Conservation (phyloP, 164 flowering plant genomes). For the Brasenia schreberi region DNA sequence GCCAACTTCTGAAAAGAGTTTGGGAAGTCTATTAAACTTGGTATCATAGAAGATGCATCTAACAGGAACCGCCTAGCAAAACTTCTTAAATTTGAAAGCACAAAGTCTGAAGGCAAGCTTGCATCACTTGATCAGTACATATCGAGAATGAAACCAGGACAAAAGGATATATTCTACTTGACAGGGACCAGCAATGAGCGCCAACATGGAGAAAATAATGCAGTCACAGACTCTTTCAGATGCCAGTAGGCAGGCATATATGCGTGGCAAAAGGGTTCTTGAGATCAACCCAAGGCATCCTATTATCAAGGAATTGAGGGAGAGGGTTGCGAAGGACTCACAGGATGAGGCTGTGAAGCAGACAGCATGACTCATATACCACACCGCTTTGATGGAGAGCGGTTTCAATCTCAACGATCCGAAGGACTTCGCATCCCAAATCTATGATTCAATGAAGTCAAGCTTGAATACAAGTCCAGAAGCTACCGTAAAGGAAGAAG, state of each 20-base stretch:
- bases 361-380: no score
- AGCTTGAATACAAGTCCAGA: slow-evolving; percentile 56
- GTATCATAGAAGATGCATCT: slow-evolving; percentile 90
- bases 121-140: slow-evolving; percentile 89
- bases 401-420: slow-evolving; percentile 36
- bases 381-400: slow-evolving; percentile 84
- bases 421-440: slow-evolving; percentile 29
- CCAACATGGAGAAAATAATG: slow-evolving; percentile 6
- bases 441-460: slow-evolving; percentile 60
- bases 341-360: slow-evolving; percentile 35
- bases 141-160: slow-evolving; percentile 87
- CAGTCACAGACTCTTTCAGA: no score
- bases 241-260: no score
- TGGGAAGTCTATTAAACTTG: slow-evolving; percentile 41
- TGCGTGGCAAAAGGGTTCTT: no score
- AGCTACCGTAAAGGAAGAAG: no score
- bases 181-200: slow-evolving; percentile 97
- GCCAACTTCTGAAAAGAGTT: slow-evolving; percentile 72
- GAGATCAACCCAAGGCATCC: no score
- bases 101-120: slow-evolving; percentile 82
- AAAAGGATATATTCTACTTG: slow-evolving; percentile 91
- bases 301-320: slow-evolving; percentile 84
- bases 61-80: slow-evolving; percentile 94
- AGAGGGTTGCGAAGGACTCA: slow-evolving; percentile 56
- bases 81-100: slow-evolving; percentile 88